Base-by-base conservation (phyloP, 257 asterid species). In the Pogostemon cablin region DNA sequence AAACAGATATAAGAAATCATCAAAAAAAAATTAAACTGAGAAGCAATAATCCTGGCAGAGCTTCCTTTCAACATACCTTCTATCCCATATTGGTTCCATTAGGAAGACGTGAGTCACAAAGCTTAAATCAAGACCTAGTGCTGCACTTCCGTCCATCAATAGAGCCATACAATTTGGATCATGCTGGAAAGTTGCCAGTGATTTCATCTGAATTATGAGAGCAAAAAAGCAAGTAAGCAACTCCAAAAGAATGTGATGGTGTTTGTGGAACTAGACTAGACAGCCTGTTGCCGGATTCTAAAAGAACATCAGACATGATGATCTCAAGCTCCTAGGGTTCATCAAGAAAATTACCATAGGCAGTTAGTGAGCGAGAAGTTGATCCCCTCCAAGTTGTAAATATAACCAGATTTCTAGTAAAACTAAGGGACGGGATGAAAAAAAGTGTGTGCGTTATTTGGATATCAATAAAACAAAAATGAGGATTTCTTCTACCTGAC, bases 81-180 rank as follows among this genome's bases (percentile, higher is more conserved):
- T 89, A 79, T 95, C 99, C 99, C 99, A 95, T 68, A 95, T 91
- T 12, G 99, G 98, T 80, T 95, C 99, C 98, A 91, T 95, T 67
- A 95, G 86, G 84, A 84, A 95, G 78, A 95, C 98, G 78, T 85
- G 95, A 74, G 87, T 87, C 73, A 89, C 99, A 79, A 91, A 95
- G 80, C 99, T 95, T 79, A 95, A 81, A 84, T 95, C 99, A 81
- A 95, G 98, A 77, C 99, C 99, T 69, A 95, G 84, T 68, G 99
- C 99, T 59, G 96, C 99, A 84, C 96, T 91, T 68, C 99, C 99
- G 76, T 91, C 99, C 99, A 91, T 95, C 84, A 95, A 75, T 70
- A 95, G 98, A 80, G 87, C 99, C 96, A 86, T 85, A 81, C 99
- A 95, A 72, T 85, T 77, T 63, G 87, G 86, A 82, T 91, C 96